phyloP scores from a whole-genome alignment of 2,329 filamentous ascomycete genomes.

The Shiraia bambusicola region DNA sequence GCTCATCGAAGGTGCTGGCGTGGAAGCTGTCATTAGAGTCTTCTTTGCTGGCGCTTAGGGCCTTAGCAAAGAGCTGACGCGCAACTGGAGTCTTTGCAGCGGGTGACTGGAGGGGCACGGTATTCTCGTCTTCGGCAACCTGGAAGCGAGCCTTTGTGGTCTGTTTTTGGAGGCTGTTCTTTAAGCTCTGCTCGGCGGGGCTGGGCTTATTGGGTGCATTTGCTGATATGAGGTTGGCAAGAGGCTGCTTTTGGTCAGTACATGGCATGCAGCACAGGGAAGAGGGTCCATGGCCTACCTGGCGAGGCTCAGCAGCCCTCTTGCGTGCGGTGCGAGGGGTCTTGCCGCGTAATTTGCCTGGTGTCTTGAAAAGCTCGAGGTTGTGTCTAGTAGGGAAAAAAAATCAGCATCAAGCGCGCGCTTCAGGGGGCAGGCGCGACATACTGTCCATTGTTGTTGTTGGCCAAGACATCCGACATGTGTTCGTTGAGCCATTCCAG shows the following conservation, averaged over 20 bases:
- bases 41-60: constrained; percentile 32
- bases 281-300: constrained; percentile 63
- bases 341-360: constrained; percentile 78
- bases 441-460: constrained; percentile 82
- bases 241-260: constrained; percentile 43
- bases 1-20: constrained; percentile 44
- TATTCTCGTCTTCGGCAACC: constrained; percentile 58
- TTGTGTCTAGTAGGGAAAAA: constrained; percentile 74
- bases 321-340: constrained; percentile 73
- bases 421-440: constrained; percentile 41
- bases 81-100: constrained; percentile 28
- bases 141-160: constrained; percentile 62
- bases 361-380: constrained; percentile 93
- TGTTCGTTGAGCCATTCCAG: constrained; percentile 98
- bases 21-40: constrained; percentile 25
- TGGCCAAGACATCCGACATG: constrained; percentile 90
- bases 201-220: constrained; percentile 51
- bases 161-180: constrained; percentile 53
- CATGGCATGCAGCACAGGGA: constrained; percentile 44
- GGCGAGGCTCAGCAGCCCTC: constrained; percentile 58
- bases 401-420: constrained; percentile 26
- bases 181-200: constrained; percentile 55
- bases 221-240: constrained; percentile 52
- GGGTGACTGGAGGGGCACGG: constrained; percentile 25
- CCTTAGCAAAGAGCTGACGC: constrained; percentile 32